Percentiles rank a stretch among this genome's conserved stretches.
phyloP scores from a whole-genome alignment of 1,284 basidiomycete species.

The Sanguinoderma infundibulare region DNA sequence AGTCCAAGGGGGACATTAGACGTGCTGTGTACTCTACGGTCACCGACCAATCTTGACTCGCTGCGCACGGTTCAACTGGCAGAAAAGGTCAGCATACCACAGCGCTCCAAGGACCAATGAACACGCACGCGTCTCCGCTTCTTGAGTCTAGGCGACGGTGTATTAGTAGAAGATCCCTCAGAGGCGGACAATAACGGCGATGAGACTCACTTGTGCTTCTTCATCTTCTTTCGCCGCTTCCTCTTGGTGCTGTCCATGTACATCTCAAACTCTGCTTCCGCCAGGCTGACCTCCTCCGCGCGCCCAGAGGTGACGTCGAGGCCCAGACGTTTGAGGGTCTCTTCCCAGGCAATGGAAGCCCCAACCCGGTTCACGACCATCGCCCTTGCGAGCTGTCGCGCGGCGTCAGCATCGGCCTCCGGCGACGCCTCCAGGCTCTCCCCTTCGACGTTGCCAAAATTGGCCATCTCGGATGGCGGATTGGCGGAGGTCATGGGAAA shows the following conservation, averaged over 20 bases:
- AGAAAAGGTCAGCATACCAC: constrained; percentile 10
- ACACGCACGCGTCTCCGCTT: constrained; percentile 60
- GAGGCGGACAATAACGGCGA: constrained; percentile 9
- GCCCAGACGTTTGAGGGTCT: constrained; percentile 62
- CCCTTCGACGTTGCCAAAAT: constrained; percentile 42
- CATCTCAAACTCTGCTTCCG: constrained; percentile 63
- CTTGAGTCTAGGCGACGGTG: constrained; percentile 48
- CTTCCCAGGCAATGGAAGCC: constrained; percentile 66
- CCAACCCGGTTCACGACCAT: constrained; percentile 68
- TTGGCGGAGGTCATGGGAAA: constrained; percentile 19
- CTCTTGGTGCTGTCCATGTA: constrained; percentile 80
- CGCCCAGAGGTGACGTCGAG: constrained; percentile 52
- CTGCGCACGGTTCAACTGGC: constrained; percentile 25
- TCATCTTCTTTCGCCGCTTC: constrained; percentile 88
- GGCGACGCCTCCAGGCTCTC: constrained; percentile 56
- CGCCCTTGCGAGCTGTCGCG: constrained; percentile 71
- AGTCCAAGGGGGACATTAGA: constrained; percentile 12
- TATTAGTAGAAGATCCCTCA: not conserved
- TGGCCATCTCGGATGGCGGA: constrained; percentile 15
- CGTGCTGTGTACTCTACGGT: constrained; percentile 15
- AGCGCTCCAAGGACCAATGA: not conserved
- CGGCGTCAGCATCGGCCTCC: constrained; percentile 77
- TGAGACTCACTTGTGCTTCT: constrained; percentile 81
- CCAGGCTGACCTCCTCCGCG: constrained; percentile 51
- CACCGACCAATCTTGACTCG: constrained; percentile 36